phyloP scores from a whole-genome alignment of 768 basidiomycete genomes.

The Ramaria sp. region DNA sequence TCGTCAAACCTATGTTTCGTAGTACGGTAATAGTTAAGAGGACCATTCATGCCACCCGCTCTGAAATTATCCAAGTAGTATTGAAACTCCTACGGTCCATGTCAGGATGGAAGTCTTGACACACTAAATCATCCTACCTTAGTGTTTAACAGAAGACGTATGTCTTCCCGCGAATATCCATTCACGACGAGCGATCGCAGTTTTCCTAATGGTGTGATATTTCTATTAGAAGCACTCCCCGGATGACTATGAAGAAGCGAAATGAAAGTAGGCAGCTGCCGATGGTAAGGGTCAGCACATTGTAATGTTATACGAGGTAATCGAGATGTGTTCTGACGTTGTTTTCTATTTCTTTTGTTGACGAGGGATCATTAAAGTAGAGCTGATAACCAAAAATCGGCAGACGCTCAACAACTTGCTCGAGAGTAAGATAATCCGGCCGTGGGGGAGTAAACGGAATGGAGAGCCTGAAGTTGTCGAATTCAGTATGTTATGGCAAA shows the following conservation, averaged over 20 bases:
- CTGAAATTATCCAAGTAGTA: constrained; percentile 38
- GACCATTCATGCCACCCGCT: constrained; percentile 50
- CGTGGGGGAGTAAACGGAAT: constrained; percentile 57
- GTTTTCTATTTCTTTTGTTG: constrained; percentile 44
- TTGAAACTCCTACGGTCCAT: constrained; percentile 38
- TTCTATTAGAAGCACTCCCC: not conserved
- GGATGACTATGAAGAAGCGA: not conserved
- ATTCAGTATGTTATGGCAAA: not conserved
- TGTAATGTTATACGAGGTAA: not conserved
- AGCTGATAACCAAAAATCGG: constrained; percentile 61
- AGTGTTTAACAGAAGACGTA: not conserved
- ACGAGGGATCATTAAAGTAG: constrained; percentile 45
- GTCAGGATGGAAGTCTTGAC: not conserved
- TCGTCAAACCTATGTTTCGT: constrained; percentile 52
- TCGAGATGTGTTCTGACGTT: constrained; percentile 29
- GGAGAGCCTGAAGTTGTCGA: constrained; percentile 37
- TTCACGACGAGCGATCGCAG: not conserved
- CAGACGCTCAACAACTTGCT: constrained; percentile 37
- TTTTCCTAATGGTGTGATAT: not conserved
- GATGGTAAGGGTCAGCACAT: not conserved
- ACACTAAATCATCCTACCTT: not conserved
- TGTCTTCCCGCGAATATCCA: not conserved
- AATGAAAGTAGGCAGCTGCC: not conserved
- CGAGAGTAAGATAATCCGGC: constrained; percentile 34
- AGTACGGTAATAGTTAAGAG: constrained; percentile 72